A percentile compares a stretch with the other conserved stretches of the same genome.
Conservation (phyloP, 2,329 filamentous ascomycete species). For the Aspergillus awamori region DNA sequence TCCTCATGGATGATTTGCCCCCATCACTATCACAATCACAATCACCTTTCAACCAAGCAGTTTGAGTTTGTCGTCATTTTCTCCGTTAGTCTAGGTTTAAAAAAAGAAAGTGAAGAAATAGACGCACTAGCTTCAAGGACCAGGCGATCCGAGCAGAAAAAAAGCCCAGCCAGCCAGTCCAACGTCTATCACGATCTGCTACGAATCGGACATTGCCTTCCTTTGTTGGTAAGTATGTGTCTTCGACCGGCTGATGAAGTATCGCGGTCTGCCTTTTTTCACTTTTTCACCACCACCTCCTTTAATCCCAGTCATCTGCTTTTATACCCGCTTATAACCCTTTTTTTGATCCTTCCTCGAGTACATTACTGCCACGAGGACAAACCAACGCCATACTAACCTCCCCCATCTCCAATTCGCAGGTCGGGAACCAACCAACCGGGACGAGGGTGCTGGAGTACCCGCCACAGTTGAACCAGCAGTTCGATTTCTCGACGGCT, state of each 20-base stretch:
- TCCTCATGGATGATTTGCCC: too few relatives aligned
- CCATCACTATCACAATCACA: background rate
- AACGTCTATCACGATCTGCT: constrained; percentile 6
- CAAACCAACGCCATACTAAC: background rate
- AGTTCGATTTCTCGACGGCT: background rate
- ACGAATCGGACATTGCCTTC: constrained; percentile 6
- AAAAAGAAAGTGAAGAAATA: background rate
- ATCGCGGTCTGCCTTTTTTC: background rate
- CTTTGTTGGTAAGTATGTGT: constrained; percentile 1
- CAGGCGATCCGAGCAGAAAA: background rate
- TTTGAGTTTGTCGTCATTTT: background rate
- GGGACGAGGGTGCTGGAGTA: constrained; percentile 1
- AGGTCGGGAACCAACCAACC: constrained; percentile 3
- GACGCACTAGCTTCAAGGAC: background rate
- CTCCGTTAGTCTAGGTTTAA: background rate
- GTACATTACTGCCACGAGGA: too few relatives aligned
- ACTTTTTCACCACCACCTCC: constrained; percentile 1
- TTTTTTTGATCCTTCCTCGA: background rate
- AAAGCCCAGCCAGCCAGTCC: background rate
- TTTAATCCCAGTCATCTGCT: background rate
- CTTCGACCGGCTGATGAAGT: background rate
- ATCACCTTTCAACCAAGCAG: background rate
- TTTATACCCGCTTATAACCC: background rate
- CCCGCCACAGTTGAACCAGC: constrained; percentile 11
- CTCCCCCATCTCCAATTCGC: background rate